Percentiles rank a stretch among this genome's conserved stretches.
Evolutionary conservation across 495 filamentous ascomycete genomes (phyloP).

Genomic region (Mycothermus thermophilus): DNA sequence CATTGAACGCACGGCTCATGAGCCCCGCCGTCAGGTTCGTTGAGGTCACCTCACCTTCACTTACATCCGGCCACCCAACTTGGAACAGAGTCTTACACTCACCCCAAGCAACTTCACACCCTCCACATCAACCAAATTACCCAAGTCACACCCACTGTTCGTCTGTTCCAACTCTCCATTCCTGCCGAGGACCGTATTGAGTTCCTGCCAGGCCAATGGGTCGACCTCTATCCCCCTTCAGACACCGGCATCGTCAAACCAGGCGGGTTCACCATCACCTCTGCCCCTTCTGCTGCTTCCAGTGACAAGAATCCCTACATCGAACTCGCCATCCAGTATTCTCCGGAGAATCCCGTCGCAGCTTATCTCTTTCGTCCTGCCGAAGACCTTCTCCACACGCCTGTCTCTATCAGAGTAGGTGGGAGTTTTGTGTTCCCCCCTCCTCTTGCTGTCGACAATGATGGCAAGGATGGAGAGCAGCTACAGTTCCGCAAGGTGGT

Average conservation of each 20-base stretch:
- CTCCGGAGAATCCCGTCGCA: slow-evolving; percentile 33
- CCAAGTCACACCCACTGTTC: slow-evolving; percentile 22
- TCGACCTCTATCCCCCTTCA: slow-evolving; percentile 65
- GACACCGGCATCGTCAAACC: slow-evolving; percentile 50
- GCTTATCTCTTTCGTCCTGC: slow-evolving; percentile 50
- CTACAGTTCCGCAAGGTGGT: slow-evolving; percentile 40
- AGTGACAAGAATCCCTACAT: slow-evolving; percentile 35
- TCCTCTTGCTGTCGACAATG: slow-evolving; percentile 35
- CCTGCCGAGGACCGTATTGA: slow-evolving; percentile 11
- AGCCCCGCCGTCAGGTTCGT: slow-evolving; percentile 47
- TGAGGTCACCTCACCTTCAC: not conserved
- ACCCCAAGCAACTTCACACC: slow-evolving; percentile 17
- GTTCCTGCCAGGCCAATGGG: slow-evolving; percentile 84
- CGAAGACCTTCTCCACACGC: slow-evolving; percentile 38
- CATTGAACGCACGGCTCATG: slow-evolving; percentile 53
- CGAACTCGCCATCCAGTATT: slow-evolving; percentile 19
- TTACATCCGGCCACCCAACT: not conserved
- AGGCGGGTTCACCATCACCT: slow-evolving; percentile 83
- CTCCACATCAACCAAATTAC: slow-evolving; percentile 23
- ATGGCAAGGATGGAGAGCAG: slow-evolving; percentile 1
- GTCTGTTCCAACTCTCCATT: slow-evolving; percentile 26
- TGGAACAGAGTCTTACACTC: not conserved
- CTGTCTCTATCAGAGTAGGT: slow-evolving; percentile 56
- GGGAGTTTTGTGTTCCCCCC: slow-evolving; percentile 75
- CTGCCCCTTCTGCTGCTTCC: slow-evolving; percentile 37